Evolutionary conservation across 495 filamentous ascomycete genomes (phyloP), one percentile per base, ranked within the genome.

Genomic region (Daldinia childiae): DNA sequence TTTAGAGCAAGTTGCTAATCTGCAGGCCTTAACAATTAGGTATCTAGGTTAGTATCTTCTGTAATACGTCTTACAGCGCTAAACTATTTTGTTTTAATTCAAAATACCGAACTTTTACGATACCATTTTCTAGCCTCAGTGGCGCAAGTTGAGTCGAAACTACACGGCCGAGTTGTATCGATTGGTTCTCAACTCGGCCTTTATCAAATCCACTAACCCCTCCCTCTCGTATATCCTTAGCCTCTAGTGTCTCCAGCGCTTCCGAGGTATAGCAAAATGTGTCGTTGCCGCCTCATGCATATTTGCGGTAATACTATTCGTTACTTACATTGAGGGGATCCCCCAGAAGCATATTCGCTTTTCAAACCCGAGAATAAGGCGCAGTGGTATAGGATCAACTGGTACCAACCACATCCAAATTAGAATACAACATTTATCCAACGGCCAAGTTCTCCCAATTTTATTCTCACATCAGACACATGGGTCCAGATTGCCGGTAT

Each of bases 391-490:
- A 58, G 62, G 41, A 66, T 60, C 52, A 66, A 63, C 51, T 58
- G 63, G 62, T 58, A 50, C 58, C 62, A 58, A 73, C 60, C 71
- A 58, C 62, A 58, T 32, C 45, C 48, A 62, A 56, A 58, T 54
- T 60, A 21, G 52, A 52, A 54, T 48, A 19, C 21, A 43, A 38
- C 19, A 41, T 62, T 45, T 65, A 29, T 48, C 61, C 51, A 61
- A 64, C 59, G 39, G 48, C 56, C 64, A 38, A 68, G 64, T 50
- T 56, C 26, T 43, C 34, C 54, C 39, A 34, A 38, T 65, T 57
- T 34, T 34, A 30, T 64, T 62, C 66, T 73, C 62, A 69, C 66
- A 73, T 66, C 58, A 73, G 71, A 63, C 58, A 38, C 36, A 52
- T 54, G 50, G 61, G 30, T 41, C 48, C 52, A 61, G 60, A 61